A percentile compares a stretch with the other conserved stretches of the same genome.
Conservation (phyloP, 192 early-diverging fungal species). For the Spizellomyces sp. region DNA sequence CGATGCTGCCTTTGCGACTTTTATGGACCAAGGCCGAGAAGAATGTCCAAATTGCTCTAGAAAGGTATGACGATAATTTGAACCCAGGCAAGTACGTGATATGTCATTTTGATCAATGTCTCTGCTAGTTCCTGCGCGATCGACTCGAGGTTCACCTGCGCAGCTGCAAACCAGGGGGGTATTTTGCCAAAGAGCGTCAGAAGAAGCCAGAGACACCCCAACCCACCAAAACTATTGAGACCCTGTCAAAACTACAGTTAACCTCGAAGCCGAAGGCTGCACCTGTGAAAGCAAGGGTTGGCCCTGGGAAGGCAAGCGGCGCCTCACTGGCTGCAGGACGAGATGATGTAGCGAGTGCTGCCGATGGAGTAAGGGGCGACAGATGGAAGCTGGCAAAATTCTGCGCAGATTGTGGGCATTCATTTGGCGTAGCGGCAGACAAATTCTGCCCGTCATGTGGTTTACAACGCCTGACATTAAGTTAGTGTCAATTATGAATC, state of each 20-base stretch:
- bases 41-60: constrained; percentile 31
- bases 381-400: constrained; percentile 17
- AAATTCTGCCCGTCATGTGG: constrained; percentile 34
- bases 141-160: constrained; percentile 31
- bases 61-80: background rate
- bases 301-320: no score
- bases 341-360: background rate
- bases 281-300: no score
- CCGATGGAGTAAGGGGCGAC: background rate
- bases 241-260: no score
- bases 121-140: constrained; percentile 25
- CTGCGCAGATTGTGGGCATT: constrained; percentile 24
- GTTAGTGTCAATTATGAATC: no score
- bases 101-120: background rate
- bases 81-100: background rate
- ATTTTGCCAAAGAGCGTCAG: constrained; percentile 30
- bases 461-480: background rate
- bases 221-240: no score
- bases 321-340: no score
- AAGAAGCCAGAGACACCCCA: background rate
- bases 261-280: no score
- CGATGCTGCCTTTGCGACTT: constrained; percentile 28
- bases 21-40: constrained; percentile 34
- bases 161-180: constrained; percentile 29
- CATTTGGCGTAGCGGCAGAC: constrained; percentile 3